Conservation (phyloP, 495 filamentous ascomycete species). For the Neurospora sp. region DNA sequence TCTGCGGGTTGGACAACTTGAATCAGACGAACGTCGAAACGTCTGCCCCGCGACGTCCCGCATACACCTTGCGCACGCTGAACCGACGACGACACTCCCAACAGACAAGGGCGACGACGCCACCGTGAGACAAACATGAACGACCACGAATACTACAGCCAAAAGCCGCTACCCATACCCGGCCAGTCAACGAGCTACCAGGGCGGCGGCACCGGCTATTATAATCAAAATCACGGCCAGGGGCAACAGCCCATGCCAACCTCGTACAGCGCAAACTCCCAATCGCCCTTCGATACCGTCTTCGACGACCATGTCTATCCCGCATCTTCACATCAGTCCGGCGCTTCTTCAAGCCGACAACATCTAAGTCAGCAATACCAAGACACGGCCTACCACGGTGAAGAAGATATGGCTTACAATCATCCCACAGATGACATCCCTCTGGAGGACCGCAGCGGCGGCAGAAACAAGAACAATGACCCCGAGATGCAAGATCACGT, state of each 20-base stretch:
- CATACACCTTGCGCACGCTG: neutral
- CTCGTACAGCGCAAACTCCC: conserved; percentile 16
- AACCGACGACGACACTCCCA: neutral
- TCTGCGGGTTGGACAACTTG: neutral
- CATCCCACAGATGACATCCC: conserved; percentile 53
- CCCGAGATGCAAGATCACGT: conserved; percentile 41
- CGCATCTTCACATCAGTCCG: conserved; percentile 28
- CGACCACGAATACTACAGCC: conserved; percentile 70
- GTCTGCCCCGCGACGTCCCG: neutral
- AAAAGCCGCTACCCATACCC: conserved; percentile 31
- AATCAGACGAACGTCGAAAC: neutral
- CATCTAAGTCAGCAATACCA: conserved; percentile 40
- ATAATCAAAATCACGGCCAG: conserved; percentile 15
- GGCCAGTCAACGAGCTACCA: conserved; percentile 11
- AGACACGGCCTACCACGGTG: conserved; percentile 48
- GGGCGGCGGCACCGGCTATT: conserved; percentile 26
- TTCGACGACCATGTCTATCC: conserved; percentile 56
- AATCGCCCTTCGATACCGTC: conserved; percentile 46
- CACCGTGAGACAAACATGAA: conserved; percentile 46
- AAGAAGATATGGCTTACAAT: conserved; percentile 28
- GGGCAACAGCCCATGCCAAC: conserved; percentile 12
- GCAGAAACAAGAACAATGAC: conserved; percentile 18
- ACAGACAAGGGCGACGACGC: neutral
- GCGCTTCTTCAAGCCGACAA: conserved; percentile 22
- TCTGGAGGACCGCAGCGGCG: conserved; percentile 40